phyloP scores from a whole-genome alignment of 1,284 basidiomycete genomes.

The Fomes fomentarius region DNA sequence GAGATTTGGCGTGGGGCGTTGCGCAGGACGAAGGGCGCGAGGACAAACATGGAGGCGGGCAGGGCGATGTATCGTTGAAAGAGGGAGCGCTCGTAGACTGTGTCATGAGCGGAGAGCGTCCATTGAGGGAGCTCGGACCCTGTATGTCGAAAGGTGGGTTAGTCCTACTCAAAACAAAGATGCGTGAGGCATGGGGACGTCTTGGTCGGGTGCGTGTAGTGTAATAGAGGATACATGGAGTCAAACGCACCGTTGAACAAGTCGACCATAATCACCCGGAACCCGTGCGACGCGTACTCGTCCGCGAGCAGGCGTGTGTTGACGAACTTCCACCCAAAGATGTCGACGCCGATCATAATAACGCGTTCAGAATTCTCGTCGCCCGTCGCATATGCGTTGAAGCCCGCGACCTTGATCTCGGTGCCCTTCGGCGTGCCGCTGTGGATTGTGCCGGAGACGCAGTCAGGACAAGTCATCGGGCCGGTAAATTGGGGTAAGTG shows the following conservation, averaged over 20 bases:
- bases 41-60: conserved; percentile 22
- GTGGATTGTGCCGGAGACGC: conserved; percentile 24
- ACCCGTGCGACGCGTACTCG: conserved; percentile 27
- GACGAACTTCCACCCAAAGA: conserved; percentile 28
- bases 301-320: conserved; percentile 31
- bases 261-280: conserved; percentile 28
- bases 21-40: conserved; percentile 27
- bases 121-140: conserved; percentile 26
- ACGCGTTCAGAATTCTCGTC: conserved; percentile 23
- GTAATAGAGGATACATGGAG: too few relatives aligned
- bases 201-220: too few relatives aligned
- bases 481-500: too few relatives aligned
- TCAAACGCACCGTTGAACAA: conserved; percentile 26
- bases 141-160: background rate
- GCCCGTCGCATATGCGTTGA: conserved; percentile 25
- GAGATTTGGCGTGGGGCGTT: conserved; percentile 21
- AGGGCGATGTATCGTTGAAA: conserved; percentile 18
- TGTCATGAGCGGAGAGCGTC: conserved; percentile 22
- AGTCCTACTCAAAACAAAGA: background rate
- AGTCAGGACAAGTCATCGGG: conserved; percentile 26
- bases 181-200: too few relatives aligned
- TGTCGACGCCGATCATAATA: conserved; percentile 27
- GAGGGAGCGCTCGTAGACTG: conserved; percentile 13
- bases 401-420: conserved; percentile 25
- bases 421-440: conserved; percentile 22